A percentile compares a stretch with the other conserved stretches of the same genome.
Conservation (phyloP, 2,329 filamentous ascomycete genomes). For the Nemania abortiva region DNA sequence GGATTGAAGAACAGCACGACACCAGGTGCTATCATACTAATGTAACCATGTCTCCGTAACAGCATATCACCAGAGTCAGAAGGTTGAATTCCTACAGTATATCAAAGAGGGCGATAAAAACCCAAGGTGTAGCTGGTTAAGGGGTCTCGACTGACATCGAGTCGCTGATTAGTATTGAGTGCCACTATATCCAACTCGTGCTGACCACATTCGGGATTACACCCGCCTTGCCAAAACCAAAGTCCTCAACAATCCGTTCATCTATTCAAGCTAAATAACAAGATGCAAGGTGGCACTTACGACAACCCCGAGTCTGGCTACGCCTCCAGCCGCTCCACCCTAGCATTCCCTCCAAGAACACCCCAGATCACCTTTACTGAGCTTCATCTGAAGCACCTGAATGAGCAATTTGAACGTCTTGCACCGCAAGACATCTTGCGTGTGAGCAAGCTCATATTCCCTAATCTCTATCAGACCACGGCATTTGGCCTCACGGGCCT, state of each 20-base stretch:
- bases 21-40: not conserved
- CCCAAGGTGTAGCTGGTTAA: not conserved
- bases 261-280: not conserved
- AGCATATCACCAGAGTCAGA: not conserved
- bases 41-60: not conserved
- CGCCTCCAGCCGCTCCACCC: conserved; percentile 53
- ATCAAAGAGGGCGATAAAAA: not conserved
- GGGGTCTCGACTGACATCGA: not conserved
- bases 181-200: not conserved
- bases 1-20: no score
- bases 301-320: conserved; percentile 10
- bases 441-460: conserved; percentile 92
- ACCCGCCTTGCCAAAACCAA: not conserved
- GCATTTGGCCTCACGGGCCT: conserved; percentile 86
- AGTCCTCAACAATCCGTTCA: not conserved
- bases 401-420: conserved; percentile 87
- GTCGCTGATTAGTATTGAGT: not conserved
- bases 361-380: conserved; percentile 89
- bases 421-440: conserved; percentile 90
- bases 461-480: conserved; percentile 88
- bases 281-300: conserved; percentile 1
- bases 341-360: conserved; percentile 65
- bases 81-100: not conserved
- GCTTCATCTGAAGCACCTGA: conserved; percentile 89
- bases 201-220: not conserved